A percentile compares a stretch with the other conserved stretches of the same genome.
Evolutionary conservation across 441 rosid genomes (phyloP).

Genomic region (Pelargonium australe): DNA sequence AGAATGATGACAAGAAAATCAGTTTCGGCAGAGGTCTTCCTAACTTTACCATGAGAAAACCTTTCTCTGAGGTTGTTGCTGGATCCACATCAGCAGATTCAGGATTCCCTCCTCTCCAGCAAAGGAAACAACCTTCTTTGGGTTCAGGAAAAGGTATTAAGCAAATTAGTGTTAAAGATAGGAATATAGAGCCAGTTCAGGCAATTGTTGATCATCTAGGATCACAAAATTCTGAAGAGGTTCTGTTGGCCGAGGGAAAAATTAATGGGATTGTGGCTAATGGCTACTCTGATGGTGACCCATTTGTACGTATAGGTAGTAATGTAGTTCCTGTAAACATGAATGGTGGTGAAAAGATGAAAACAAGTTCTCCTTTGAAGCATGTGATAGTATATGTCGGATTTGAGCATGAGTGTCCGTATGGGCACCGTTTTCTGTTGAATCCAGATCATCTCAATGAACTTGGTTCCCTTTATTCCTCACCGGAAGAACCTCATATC

Average conservation of each 20-base stretch:
- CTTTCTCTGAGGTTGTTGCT: constrained; percentile 85
- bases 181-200: constrained; percentile 27
- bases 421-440: constrained; percentile 73
- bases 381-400: constrained; percentile 57
- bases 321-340: constrained; percentile 47
- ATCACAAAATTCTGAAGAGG: constrained; percentile 34
- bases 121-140: constrained; percentile 39
- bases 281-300: constrained; percentile 29
- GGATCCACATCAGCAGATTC: constrained; percentile 57
- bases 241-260: constrained; percentile 28
- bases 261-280: constrained; percentile 26
- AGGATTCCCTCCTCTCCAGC: constrained; percentile 71
- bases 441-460: constrained; percentile 50
- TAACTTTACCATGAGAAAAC: constrained; percentile 59
- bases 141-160: constrained; percentile 37
- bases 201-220: constrained; percentile 32
- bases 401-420: constrained; percentile 84
- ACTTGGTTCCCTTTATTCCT: constrained; percentile 48
- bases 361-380: constrained; percentile 29
- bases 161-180: constrained; percentile 34
- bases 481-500: constrained; percentile 33
- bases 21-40: constrained; percentile 67
- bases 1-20: constrained; percentile 36
- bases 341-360: constrained; percentile 34
- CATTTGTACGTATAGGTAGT: constrained; percentile 51